These are phyloP conservation scores for Cryoendolithus antarcticus DNA, from an alignment of 2,329 filamentous ascomycete genomes.

Conservation along the genomic window DNA sequence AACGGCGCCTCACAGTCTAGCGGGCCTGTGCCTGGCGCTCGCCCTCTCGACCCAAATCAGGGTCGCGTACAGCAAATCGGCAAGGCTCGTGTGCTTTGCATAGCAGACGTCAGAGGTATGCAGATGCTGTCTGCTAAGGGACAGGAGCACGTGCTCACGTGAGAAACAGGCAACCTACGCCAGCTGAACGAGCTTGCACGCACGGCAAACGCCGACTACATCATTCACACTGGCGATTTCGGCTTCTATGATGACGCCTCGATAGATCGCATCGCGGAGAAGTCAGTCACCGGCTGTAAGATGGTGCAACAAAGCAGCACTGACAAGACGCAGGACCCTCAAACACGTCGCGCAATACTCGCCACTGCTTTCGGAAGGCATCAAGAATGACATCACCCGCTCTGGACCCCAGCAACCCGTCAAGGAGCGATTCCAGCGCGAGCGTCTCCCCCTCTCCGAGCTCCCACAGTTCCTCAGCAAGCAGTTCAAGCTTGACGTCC, in stretches of 20 bases:
- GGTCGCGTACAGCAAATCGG: conserved; percentile 39
- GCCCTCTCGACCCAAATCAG: conserved; percentile 39
- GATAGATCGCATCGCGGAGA: conserved; percentile 92
- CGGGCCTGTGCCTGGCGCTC: conserved; percentile 27
- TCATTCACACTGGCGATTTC: conserved; percentile 97
- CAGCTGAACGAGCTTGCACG: conserved; percentile 94
- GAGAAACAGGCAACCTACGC: conserved; percentile 66
- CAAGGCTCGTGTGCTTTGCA: conserved; percentile 37
- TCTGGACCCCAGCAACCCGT: conserved; percentile 51
- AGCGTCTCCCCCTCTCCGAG: conserved; percentile 83
- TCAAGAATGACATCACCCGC: conserved; percentile 54
- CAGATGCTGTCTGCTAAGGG: neutral
- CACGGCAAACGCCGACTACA: conserved; percentile 88
- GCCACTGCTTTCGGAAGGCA: conserved; percentile 70
- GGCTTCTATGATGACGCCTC: conserved; percentile 97
- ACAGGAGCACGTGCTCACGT: conserved; percentile 8
- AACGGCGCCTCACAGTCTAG: conserved; percentile 29
- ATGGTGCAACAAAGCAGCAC: conserved; percentile 1
- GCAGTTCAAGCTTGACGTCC: conserved; percentile 81
- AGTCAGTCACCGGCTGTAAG: conserved; percentile 49
- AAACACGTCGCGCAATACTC: conserved; percentile 99
- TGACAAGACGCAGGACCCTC: conserved; percentile 54
- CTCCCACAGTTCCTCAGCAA: conserved; percentile 79
- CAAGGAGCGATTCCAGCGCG: conserved; percentile 70
- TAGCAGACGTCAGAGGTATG: conserved; percentile 41